These are phyloP conservation scores for Neurospora tetrasperma DNA, from an alignment of 495 filamentous ascomycete genomes.

Conservation along the genomic window DNA sequence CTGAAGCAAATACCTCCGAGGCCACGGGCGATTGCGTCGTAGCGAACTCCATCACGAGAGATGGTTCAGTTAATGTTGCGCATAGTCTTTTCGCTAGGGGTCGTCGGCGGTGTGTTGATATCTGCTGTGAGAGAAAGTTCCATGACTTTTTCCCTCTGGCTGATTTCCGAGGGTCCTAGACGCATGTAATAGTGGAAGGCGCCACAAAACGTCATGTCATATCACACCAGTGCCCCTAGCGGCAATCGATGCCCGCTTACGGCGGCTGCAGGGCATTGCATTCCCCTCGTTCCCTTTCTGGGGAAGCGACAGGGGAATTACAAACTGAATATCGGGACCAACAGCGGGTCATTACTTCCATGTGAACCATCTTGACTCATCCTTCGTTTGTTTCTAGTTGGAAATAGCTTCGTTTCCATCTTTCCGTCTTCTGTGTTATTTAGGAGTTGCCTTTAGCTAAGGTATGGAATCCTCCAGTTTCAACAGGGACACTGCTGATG, in stretches of 20 bases:
- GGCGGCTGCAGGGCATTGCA: neutral
- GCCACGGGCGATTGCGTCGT: conserved; percentile 17
- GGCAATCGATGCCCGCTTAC: neutral
- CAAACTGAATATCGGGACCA: neutral
- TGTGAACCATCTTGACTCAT: neutral
- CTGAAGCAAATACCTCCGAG: conserved; percentile 52
- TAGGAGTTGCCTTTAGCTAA: neutral
- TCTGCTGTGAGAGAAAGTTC: neutral
- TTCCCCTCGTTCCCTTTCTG: neutral
- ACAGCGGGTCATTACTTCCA: neutral
- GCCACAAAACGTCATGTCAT: neutral
- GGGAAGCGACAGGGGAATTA: neutral
- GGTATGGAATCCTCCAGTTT: neutral
- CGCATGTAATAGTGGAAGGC: neutral
- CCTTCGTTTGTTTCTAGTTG: too few relatives aligned
- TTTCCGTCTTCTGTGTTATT: neutral
- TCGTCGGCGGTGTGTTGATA: neutral
- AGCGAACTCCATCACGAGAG: conserved; percentile 13
- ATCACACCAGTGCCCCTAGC: neutral
- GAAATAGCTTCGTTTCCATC: neutral
- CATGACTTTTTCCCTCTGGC: neutral
- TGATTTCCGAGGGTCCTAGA: neutral
- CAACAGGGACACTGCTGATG: neutral
- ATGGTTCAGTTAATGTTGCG: neutral
- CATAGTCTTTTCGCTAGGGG: neutral